phyloP scores from a whole-genome alignment of 192 early-diverging fungal species.

The Coemansia reversa region DNA sequence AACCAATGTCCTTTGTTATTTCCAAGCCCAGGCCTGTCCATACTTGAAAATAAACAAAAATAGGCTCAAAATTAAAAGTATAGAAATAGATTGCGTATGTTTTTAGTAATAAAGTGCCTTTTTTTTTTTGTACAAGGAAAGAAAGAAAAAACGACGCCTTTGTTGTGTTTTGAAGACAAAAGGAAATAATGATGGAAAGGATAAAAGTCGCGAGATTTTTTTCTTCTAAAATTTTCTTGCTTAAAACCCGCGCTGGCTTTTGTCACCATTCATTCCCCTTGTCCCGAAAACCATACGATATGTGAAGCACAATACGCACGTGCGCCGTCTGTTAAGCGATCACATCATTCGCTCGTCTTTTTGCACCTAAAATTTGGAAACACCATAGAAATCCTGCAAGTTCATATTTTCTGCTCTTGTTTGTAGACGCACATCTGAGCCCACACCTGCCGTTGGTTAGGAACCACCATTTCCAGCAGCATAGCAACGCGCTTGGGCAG shows the following conservation, averaged over 20 bases:
- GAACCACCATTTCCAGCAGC: not conserved
- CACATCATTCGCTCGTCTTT: too few relatives aligned
- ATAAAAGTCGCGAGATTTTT: too few relatives aligned
- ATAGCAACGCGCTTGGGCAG: constrained; percentile 8
- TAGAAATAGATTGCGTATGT: not conserved
- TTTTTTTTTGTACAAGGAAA: not conserved
- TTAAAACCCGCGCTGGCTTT: too few relatives aligned
- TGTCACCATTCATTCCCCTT: too few relatives aligned
- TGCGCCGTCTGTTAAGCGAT: too few relatives aligned
- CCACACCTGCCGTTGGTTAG: constrained; percentile 26
- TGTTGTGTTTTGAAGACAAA: not conserved
- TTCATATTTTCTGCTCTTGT: not conserved
- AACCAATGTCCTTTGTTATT: constrained; percentile 61
- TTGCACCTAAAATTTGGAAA: too few relatives aligned
- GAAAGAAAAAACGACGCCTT: not conserved
- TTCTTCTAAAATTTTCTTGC: too few relatives aligned
- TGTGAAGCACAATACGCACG: too few relatives aligned
- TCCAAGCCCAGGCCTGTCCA: constrained; percentile 37
- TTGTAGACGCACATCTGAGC: constrained; percentile 28
- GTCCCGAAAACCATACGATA: too few relatives aligned
- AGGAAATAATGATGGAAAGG: too few relatives aligned
- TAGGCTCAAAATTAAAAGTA: not conserved
- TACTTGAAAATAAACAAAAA: too few relatives aligned
- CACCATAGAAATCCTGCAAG: too few relatives aligned
- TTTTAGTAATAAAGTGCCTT: constrained; percentile 3